phyloP scores from a whole-genome alignment of 805 yeast genomes.

The Suhomyces sp. region DNA sequence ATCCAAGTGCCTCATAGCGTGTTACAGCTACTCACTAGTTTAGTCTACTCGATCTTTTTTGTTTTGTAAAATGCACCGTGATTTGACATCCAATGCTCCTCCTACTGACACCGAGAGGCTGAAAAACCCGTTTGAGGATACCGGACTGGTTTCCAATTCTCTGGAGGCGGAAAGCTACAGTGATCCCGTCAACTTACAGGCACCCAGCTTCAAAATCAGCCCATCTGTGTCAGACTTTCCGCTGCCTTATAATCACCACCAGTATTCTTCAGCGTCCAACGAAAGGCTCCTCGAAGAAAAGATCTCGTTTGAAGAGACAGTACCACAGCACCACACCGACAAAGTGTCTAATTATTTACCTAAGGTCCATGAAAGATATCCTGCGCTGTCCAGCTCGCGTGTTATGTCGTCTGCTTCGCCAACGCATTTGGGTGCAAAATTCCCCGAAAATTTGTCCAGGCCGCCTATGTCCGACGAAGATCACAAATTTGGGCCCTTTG shows the following conservation, averaged over 20 bases:
- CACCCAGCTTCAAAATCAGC: neutral
- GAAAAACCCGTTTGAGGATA: slow-evolving; percentile 3
- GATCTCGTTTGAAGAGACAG: neutral
- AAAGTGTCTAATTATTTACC: neutral
- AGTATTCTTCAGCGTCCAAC: neutral
- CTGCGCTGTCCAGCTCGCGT: slow-evolving; percentile 57
- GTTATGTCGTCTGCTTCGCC: slow-evolving; percentile 48
- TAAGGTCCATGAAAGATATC: slow-evolving; percentile 52
- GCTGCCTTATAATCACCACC: neutral
- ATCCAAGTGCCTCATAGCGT: too few species aligned
- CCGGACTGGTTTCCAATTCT: neutral
- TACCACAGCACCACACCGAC: neutral
- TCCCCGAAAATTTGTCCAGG: slow-evolving; percentile 7
- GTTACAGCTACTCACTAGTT: too few species aligned
- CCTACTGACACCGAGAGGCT: slow-evolving; percentile 3
- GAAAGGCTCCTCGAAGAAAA: neutral
- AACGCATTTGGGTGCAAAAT: slow-evolving; percentile 1
- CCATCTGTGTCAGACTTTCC: neutral
- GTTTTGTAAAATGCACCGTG: slow-evolving; percentile 6
- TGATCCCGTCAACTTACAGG: neutral
- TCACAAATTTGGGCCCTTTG: slow-evolving; percentile 80
- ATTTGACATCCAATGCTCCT: slow-evolving; percentile 18
- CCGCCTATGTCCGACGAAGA: slow-evolving; percentile 33
- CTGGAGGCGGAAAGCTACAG: neutral
- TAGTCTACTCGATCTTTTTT: neutral